Evolutionary conservation across 805 yeast genomes (phyloP).

Genomic region (Debaryomyces maramus): DNA sequence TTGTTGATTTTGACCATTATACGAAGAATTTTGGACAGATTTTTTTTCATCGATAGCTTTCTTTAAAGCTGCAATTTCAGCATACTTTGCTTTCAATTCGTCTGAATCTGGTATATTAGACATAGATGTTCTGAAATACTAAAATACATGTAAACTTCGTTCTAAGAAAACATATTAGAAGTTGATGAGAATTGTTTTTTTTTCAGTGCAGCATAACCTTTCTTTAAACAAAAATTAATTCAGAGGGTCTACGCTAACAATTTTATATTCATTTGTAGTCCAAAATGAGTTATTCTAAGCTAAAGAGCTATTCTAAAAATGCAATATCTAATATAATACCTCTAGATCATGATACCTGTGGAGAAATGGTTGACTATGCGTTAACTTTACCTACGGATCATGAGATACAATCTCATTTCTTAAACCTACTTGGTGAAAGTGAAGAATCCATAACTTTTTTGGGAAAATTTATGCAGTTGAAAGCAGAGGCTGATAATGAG

Average conservation of each 20-base stretch:
- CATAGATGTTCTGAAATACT: no score
- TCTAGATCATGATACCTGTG: slow-evolving; percentile 54
- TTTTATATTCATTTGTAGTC: no score
- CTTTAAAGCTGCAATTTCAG: slow-evolving; percentile 30
- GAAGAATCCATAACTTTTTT: slow-evolving; percentile 52
- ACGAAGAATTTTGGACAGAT: slow-evolving; percentile 3
- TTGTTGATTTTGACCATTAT: background rate
- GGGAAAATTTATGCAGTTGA: slow-evolving; percentile 41
- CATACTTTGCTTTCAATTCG: slow-evolving; percentile 24
- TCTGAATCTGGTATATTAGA: slow-evolving; percentile 15
- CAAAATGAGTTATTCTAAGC: slow-evolving; percentile 13
- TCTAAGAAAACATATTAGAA: slow-evolving; percentile 13
- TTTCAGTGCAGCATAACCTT: background rate
- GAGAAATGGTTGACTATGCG: slow-evolving; percentile 57
- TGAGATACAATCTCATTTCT: slow-evolving; percentile 52
- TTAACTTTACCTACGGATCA: slow-evolving; percentile 45
- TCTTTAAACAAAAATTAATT: no score
- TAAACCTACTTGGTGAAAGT: slow-evolving; percentile 57
- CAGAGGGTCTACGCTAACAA: no score
- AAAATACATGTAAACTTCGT: no score
- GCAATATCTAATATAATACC: slow-evolving; percentile 48
- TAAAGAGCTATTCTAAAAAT: slow-evolving; percentile 25
- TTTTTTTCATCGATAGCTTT: slow-evolving; percentile 25
- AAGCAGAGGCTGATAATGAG: slow-evolving; percentile 30
- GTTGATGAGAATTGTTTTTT: background rate